A percentile compares a stretch with the other conserved stretches of the same genome.
Evolutionary conservation across 2,329 filamentous ascomycete genomes (phyloP).

Genomic region (Ilyonectria destructans): DNA sequence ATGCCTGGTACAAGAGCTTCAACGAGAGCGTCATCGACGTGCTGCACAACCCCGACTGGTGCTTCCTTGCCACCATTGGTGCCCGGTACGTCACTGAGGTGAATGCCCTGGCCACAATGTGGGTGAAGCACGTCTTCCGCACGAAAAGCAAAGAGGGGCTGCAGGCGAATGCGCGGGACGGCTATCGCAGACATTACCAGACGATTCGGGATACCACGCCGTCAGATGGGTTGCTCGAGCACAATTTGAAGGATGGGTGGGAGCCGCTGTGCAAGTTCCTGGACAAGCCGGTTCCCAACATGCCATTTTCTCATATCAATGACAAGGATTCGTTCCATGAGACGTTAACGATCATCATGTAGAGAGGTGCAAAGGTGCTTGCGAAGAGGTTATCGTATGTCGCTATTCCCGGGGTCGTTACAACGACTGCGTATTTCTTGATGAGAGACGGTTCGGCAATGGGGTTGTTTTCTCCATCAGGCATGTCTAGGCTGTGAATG

Average conservation of each 20-base stretch:
- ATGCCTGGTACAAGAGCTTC: slow-evolving; percentile 38
- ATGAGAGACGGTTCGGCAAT: not conserved
- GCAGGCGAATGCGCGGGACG: slow-evolving; percentile 6
- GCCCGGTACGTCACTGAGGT: not conserved
- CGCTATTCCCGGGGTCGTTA: slow-evolving; percentile 15
- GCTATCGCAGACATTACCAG: slow-evolving; percentile 27
- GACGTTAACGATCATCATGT: slow-evolving; percentile 30
- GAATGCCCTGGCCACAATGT: slow-evolving; percentile 6
- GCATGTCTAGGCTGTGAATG: not conserved
- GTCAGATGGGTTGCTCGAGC: slow-evolving; percentile 30
- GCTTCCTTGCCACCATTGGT: slow-evolving; percentile 12
- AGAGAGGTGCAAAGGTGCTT: slow-evolving; percentile 19
- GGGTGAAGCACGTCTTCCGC: slow-evolving; percentile 21
- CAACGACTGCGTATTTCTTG: slow-evolving; percentile 14
- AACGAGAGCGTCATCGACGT: slow-evolving; percentile 29
- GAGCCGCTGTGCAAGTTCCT: slow-evolving; percentile 36
- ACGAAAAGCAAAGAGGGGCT: not conserved
- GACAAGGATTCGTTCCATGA: slow-evolving; percentile 29
- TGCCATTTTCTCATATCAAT: slow-evolving; percentile 22
- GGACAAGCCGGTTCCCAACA: slow-evolving; percentile 23
- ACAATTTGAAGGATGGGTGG: slow-evolving; percentile 31
- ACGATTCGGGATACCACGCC: slow-evolving; percentile 14
- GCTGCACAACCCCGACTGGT: slow-evolving; percentile 22
- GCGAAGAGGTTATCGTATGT: slow-evolving; percentile 17
- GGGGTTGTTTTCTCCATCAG: not conserved